Conservation (phyloP, 2,329 filamentous ascomycete genomes). For the Helicocarpus griseus region DNA sequence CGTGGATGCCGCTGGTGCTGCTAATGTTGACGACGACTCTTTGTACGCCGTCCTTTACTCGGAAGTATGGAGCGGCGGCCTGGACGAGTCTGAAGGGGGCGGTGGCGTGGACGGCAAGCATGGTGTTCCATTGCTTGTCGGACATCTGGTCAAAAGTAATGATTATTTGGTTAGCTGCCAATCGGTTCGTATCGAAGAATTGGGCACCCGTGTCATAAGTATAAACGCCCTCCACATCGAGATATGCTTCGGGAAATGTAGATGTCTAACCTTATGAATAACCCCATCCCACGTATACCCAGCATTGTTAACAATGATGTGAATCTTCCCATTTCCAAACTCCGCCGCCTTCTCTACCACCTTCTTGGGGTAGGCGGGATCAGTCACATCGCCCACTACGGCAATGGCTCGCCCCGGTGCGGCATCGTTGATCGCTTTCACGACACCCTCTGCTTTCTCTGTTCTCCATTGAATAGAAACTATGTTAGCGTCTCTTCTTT, state of each 20-base stretch:
- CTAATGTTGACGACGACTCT: conserved; percentile 76
- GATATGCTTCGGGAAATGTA: not conserved
- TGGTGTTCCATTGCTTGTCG: conserved; percentile 86
- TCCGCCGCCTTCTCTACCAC: conserved; percentile 67
- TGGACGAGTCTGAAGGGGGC: conserved; percentile 78
- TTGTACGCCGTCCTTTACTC: conserved; percentile 71
- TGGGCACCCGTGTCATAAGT: not conserved
- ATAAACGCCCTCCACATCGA: too few relatives aligned
- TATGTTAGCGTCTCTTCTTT: conserved; percentile 3
- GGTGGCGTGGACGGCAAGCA: conserved; percentile 72
- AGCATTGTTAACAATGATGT: conserved; percentile 86
- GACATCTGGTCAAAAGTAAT: conserved; percentile 1
- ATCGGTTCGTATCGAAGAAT: not conserved
- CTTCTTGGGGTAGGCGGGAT: conserved; percentile 57
- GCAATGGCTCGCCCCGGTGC: conserved; percentile 58
- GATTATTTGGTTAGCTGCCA: too few relatives aligned
- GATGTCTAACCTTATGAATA: conserved; percentile 60
- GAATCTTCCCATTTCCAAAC: conserved; percentile 78
- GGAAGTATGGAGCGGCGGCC: conserved; percentile 74
- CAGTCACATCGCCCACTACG: conserved; percentile 67
- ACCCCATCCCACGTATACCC: conserved; percentile 91
- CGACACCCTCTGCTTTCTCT: conserved; percentile 62
- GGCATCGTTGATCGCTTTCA: conserved; percentile 56
- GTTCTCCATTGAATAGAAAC: conserved; percentile 8
- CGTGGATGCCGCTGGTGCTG: conserved; percentile 70